Evolutionary conservation across 139 green algal species (phyloP).

Genomic region (Chlorella sp.): DNA sequence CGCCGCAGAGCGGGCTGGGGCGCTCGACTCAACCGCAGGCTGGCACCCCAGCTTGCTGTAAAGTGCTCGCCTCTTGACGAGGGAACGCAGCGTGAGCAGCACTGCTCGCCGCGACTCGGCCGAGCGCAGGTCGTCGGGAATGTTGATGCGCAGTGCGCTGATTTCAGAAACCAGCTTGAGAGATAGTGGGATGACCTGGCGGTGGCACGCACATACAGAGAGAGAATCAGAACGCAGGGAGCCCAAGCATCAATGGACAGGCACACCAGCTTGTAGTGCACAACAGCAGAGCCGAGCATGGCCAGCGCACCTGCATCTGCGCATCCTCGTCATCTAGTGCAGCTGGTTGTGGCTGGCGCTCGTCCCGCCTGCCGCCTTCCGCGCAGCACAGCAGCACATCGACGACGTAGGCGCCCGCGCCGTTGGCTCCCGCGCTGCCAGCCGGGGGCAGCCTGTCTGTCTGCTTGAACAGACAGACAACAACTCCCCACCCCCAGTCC

Average conservation of each 20-base stretch:
- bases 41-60: no score
- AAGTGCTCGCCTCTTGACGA: conserved; percentile 42
- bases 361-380: neutral
- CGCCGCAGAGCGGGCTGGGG: no score
- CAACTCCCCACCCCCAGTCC: conserved; percentile 88
- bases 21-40: no score
- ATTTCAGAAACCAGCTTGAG: conserved; percentile 71
- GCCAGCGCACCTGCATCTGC: conserved; percentile 8
- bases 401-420: conserved; percentile 56
- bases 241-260: no score
- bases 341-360: neutral
- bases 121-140: conserved; percentile 80
- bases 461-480: conserved; percentile 57
- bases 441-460: neutral
- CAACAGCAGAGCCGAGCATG: neutral
- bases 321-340: neutral
- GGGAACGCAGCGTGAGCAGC: conserved; percentile 58
- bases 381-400: conserved; percentile 65
- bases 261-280: no score
- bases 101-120: conserved; percentile 51
- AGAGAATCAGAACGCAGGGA: no score
- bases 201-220: no score
- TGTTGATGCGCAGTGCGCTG: conserved; percentile 68
- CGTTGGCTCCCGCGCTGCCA: neutral
- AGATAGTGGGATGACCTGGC: conserved; percentile 79